Base-by-base conservation (phyloP, 2,329 filamentous ascomycete species). In the Botryotinia convoluta region DNA sequence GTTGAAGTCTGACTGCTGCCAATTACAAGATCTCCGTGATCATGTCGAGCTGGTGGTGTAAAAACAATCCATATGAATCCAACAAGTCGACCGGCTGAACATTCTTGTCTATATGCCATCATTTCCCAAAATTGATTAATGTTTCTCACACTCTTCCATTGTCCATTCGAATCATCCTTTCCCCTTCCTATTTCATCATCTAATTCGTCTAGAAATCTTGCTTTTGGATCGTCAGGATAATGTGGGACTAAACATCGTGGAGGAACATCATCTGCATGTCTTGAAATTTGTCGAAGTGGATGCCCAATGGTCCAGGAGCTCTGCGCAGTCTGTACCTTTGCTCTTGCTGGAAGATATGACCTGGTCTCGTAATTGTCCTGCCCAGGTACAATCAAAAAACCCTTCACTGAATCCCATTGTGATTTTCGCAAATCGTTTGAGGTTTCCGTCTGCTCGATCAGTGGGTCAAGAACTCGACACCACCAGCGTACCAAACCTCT, bases 101-200 rank as follows among this genome's bases (percentile, higher is more conserved):
- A 99, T 80, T 99, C 96, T 81, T 98, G 96, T 73, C 96, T 87
- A 80, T 93, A 98, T 0, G 95, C 92, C 95, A 99, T 98, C 87
- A 97, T 92, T 75, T 99, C 96, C 96, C 96, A 99, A 80, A 99
- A 99, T 77, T 95, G 91, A n/a, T 95, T 93, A 59, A 99, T 84
- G 0, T 90, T 92, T 80, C 88, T 91, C 37, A 98, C 90, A 74
- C 92, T 94, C 80, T 90, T 92, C 96, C 96, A 99, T 73, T 89
- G 86, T 0, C 92, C 92, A 4, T 84, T 83, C 39, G 85, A 86
- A 76, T 88, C 87, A 76, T 87, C 83, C 71, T 84, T 84, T 2
- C 87, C 85, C 44, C 89, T 88, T 1, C 88, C 87, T 0, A 93
- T 87, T 80, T 97, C 94, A 45, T 95, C 93, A 79, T 99, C 95